Base-by-base conservation (phyloP, 805 yeast species). In the Barnettozyma californica region DNA sequence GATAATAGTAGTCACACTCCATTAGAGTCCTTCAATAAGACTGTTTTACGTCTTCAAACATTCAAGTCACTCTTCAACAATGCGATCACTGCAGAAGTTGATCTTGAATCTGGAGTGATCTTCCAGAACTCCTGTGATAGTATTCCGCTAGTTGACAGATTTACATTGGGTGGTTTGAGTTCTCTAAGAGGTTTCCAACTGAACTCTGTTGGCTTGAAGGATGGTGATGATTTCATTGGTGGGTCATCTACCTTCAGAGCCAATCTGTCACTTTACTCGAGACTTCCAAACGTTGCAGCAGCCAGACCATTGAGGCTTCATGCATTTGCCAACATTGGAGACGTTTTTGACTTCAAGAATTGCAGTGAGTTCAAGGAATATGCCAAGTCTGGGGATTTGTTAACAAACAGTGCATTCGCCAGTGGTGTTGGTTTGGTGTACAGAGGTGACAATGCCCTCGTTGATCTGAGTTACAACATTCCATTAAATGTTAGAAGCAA, bases 131-230 rank as follows among this genome's bases (percentile, higher is more conserved):
- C 57, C 3, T 61, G 61, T 41, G 60, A 68, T 10, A 50, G 43
- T 47, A 67, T 87, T 1, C 90, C 84, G 57, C 62, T 81, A 34
- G 71, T 80, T 48, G 97, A 89, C 62, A 73, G 82, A 52, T 87
- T 88, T 61, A 83, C 79, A 61, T 70, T 87, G 44, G 90, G 94
- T 14, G 95, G 94, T 0, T 66, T 76, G 23, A 67, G 73, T 44
- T 77, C 80, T 7, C 73, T 86, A 45, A 72, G 78, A 51, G 92
- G 91, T 1, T 84, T 83, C 64, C 68, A 75, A n/a, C 64, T 75
- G 45, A 81, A 81, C 62, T 69, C 81, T 6, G 70, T 83, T 43
- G 86, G 88, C 35, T 66, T 73, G 1, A 68, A 75, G 47, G 76
- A 68, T 43, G 69, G 67, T 2, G 56, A 57, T 6, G 80, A 76